Evolutionary conservation across 2,329 filamentous ascomycete genomes (phyloP).

Genomic region (Venturia effusa): DNA sequence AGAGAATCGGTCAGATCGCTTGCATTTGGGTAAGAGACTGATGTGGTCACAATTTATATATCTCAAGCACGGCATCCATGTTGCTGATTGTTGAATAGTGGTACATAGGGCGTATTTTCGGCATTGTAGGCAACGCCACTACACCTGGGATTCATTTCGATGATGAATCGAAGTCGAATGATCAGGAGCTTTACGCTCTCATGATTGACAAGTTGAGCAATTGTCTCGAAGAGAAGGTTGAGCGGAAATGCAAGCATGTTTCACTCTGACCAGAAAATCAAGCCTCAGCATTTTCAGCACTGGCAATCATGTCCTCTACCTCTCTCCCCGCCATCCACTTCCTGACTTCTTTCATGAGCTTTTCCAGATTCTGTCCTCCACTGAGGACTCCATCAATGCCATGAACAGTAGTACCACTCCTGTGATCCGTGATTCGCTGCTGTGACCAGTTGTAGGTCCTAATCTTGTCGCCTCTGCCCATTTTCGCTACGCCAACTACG

Average conservation of each 20-base stretch:
- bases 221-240: not conserved
- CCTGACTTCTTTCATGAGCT: constrained; percentile 66
- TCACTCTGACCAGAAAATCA: not conserved
- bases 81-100: not conserved
- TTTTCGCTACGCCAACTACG: constrained; percentile 65
- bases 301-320: constrained; percentile 53
- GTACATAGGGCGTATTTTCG: not conserved
- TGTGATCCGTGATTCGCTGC: constrained; percentile 79
- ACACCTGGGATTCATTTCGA: not conserved
- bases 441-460: constrained; percentile 77
- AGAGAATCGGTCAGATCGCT: not conserved
- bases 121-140: not conserved
- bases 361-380: constrained; percentile 62
- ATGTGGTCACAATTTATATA: not conserved
- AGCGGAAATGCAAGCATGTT: not conserved
- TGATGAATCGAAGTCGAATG: too few relatives aligned
- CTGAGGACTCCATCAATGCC: constrained; percentile 71
- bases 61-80: constrained; percentile 3
- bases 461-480: constrained; percentile 88
- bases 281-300: constrained; percentile 7
- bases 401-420: constrained; percentile 68
- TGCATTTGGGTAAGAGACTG: not conserved
- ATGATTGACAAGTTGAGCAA: not conserved
- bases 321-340: constrained; percentile 68
- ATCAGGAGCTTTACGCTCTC: too few relatives aligned